Evolutionary conservation across 1,284 basidiomycete genomes (phyloP).

Genomic region (Ustilago cynodontis): DNA sequence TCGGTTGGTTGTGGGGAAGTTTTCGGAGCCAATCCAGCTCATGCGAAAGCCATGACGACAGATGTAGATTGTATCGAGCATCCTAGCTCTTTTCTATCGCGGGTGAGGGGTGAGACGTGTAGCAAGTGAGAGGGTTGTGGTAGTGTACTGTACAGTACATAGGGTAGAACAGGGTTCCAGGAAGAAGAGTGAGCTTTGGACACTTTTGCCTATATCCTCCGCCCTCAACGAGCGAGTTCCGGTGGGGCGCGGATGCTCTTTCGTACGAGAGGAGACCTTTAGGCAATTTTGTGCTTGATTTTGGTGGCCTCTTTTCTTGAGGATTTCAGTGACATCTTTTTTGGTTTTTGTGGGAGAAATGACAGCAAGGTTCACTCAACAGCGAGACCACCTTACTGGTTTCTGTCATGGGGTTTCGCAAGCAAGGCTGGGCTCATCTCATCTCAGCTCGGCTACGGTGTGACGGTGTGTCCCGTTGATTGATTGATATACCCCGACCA

Average conservation of each 20-base stretch:
- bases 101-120: not conserved
- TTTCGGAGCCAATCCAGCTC: conserved; percentile 77
- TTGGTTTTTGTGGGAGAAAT: not conserved
- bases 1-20: conserved; percentile 76
- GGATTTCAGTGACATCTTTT: not conserved
- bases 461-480: not conserved
- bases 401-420: no score
- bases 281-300: not conserved
- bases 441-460: not conserved
- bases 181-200: conserved; percentile 4
- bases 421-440: not conserved
- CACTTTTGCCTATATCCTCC: conserved; percentile 1
- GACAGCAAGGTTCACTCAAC: not conserved
- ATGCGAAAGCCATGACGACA: conserved; percentile 75
- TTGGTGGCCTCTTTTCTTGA: not conserved
- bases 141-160: no score
- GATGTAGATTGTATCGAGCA: conserved; percentile 81
- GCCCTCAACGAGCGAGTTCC: not conserved
- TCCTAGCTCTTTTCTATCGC: conserved; percentile 27
- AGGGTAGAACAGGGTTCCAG: not conserved
- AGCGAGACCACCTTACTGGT: not conserved
- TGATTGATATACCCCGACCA: no score
- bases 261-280: conserved; percentile 9
- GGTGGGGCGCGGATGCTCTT: not conserved
- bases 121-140: not conserved